phyloP scores from a whole-genome alignment of 345 rosid genomes.

The Firmiana major region DNA sequence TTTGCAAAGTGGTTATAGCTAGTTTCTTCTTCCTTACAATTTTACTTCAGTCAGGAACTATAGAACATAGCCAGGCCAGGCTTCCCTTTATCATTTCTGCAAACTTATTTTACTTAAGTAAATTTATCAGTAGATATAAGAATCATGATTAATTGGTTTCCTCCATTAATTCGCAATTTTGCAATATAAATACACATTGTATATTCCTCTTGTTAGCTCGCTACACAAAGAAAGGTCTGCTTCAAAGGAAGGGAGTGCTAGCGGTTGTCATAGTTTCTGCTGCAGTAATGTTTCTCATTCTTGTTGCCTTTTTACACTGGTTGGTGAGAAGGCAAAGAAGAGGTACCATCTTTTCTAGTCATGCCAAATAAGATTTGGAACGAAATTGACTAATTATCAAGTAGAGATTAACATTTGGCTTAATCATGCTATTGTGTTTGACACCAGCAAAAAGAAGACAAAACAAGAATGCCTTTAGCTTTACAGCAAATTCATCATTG shows the following conservation, averaged over 20 bases:
- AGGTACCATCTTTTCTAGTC: conserved; percentile 18
- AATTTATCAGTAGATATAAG: not conserved
- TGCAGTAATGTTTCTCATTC: conserved; percentile 16
- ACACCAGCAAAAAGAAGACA: conserved; percentile 21
- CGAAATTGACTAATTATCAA: not conserved
- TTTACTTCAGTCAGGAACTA: not conserved
- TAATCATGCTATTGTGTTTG: not conserved
- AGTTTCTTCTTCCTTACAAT: not conserved
- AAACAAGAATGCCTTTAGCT: conserved; percentile 4
- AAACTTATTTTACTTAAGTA: not conserved
- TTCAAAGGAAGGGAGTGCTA: conserved; percentile 25
- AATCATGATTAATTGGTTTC: not conserved
- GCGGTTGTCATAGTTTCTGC: conserved; percentile 21
- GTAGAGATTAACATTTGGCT: not conserved
- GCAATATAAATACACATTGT: not conserved
- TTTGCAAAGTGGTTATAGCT: not conserved
- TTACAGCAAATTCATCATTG: conserved; percentile 21
- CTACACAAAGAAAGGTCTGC: conserved; percentile 21
- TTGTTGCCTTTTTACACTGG: conserved; percentile 7
- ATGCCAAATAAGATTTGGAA: not conserved
- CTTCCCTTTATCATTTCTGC: not conserved
- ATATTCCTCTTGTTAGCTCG: conserved; percentile 19
- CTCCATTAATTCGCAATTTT: not conserved
- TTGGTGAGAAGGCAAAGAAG: conserved; percentile 29
- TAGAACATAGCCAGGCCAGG: not conserved